phyloP scores from a whole-genome alignment of 805 yeast species.

The Saturnispora gosingensis region DNA sequence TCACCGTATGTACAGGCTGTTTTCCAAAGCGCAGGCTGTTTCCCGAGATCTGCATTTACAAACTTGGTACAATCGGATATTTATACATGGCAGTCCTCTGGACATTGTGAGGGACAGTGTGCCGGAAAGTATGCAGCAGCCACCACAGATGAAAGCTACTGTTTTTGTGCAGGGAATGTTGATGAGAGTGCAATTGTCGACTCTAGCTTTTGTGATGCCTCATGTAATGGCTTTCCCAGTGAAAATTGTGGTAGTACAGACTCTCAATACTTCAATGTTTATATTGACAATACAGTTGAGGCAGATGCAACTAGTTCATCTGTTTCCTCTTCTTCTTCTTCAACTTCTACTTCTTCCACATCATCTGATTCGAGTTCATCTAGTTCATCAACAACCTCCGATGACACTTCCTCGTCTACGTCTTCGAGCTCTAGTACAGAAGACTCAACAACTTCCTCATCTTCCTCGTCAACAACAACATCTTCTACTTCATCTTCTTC shows the following conservation, averaged over 20 bases:
- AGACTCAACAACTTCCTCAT: slow-evolving; percentile 9
- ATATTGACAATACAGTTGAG: slow-evolving; percentile 22
- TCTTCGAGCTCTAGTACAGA: slow-evolving; percentile 8
- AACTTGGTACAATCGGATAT: slow-evolving; percentile 33
- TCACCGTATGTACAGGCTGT: neutral
- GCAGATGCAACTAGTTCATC: neutral
- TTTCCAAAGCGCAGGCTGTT: slow-evolving; percentile 23
- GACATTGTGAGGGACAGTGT: slow-evolving; percentile 52
- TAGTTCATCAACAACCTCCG: slow-evolving; percentile 9
- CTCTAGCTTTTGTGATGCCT: slow-evolving; percentile 32
- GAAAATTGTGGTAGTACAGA: slow-evolving; percentile 54
- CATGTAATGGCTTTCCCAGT: slow-evolving; percentile 53
- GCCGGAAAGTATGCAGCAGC: slow-evolving; percentile 32
- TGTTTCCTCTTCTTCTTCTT: slow-evolving; percentile 1
- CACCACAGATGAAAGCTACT: slow-evolving; percentile 39
- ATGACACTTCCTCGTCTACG: slow-evolving; percentile 12
- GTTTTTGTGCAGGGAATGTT: slow-evolving; percentile 55
- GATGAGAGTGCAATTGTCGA: slow-evolving; percentile 24
- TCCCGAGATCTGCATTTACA: slow-evolving; percentile 20
- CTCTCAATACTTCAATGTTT: slow-evolving; percentile 36
- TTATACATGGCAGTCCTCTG: slow-evolving; percentile 51
- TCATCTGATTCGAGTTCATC: slow-evolving; percentile 11
- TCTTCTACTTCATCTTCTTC: slow-evolving; percentile 10
- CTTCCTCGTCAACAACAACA: slow-evolving; percentile 10
- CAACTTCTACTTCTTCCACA: slow-evolving; percentile 14